Conservation (phyloP, 176 grass and related monocot genomes). For the Zizania latifolia region DNA sequence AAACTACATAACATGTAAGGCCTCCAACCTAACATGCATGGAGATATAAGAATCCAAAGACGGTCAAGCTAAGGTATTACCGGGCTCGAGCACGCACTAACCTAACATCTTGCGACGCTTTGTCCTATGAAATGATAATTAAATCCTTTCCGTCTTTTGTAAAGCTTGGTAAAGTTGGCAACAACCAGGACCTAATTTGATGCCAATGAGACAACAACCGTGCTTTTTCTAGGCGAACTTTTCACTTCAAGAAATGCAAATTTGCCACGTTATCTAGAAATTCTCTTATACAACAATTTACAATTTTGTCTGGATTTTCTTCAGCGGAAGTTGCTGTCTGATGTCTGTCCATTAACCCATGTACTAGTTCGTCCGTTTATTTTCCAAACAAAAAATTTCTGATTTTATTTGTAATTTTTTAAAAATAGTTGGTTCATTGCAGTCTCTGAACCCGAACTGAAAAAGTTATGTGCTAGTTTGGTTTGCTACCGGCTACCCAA, state of each 20-base stretch:
- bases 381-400: neutral
- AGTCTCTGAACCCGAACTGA: no score
- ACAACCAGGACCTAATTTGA: conserved; percentile 23
- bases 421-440: no score
- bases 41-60: neutral
- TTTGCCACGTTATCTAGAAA: neutral
- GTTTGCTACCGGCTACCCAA: no score
- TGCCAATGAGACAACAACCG: conserved; percentile 12
- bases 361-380: neutral
- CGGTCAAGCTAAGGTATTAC: neutral
- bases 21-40: conserved; percentile 10
- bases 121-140: conserved; percentile 15
- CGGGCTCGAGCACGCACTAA: neutral
- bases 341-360: neutral
- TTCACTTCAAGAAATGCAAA: conserved; percentile 11
- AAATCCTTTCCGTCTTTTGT: conserved; percentile 18
- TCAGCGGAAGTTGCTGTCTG: neutral
- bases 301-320: neutral
- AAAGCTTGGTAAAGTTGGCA: conserved; percentile 29
- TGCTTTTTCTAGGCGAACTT: neutral
- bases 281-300: neutral
- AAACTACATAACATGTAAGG: neutral
- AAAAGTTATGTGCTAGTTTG: no score
- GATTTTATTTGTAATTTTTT: no score
- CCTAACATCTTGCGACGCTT: conserved; percentile 13